Evolutionary conservation across 805 yeast genomes (phyloP).

Genomic region (Sugiyamaella americana): DNA sequence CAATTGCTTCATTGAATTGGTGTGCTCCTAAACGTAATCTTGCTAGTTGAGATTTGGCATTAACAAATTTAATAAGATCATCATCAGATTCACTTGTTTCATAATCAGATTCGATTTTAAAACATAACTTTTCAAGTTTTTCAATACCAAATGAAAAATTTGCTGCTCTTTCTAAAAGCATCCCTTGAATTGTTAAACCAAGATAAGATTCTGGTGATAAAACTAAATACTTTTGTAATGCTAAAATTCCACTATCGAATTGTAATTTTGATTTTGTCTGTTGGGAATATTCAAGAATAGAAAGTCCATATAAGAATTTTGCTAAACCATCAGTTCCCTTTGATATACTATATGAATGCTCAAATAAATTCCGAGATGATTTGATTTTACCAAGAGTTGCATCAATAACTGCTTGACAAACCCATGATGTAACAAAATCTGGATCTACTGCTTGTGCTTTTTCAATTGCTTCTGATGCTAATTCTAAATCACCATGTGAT

Average conservation of each 20-base stretch:
- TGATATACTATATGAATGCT: slow-evolving; percentile 74
- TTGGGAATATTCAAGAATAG: slow-evolving; percentile 41
- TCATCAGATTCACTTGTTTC: slow-evolving; percentile 48
- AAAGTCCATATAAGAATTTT: slow-evolving; percentile 66
- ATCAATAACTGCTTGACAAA: slow-evolving; percentile 68
- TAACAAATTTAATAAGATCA: slow-evolving; percentile 46
- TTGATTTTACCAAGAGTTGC: slow-evolving; percentile 30
- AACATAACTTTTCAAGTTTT: slow-evolving; percentile 43
- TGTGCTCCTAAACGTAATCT: slow-evolving; percentile 60
- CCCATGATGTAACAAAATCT: slow-evolving; percentile 68
- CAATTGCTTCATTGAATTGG: slow-evolving; percentile 53
- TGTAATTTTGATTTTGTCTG: slow-evolving; percentile 12
- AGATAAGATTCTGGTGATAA: slow-evolving; percentile 31
- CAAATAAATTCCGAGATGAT: slow-evolving; percentile 53
- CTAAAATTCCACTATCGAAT: slow-evolving; percentile 27
- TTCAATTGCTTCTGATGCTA: slow-evolving; percentile 66
- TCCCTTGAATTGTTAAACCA: slow-evolving; percentile 27
- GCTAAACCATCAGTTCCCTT: slow-evolving; percentile 67
- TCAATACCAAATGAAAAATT: slow-evolving; percentile 50
- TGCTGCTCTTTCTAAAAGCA: slow-evolving; percentile 58
- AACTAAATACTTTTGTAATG: slow-evolving; percentile 50
- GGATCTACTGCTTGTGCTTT: slow-evolving; percentile 82
- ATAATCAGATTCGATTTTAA: slow-evolving; percentile 47
- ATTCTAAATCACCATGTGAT: slow-evolving; percentile 55
- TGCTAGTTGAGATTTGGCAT: slow-evolving; percentile 63